Percentiles rank a stretch among this genome's conserved stretches.
phyloP scores from a whole-genome alignment of 2,329 filamentous ascomycete genomes.

The Penicillium verrucosum region DNA sequence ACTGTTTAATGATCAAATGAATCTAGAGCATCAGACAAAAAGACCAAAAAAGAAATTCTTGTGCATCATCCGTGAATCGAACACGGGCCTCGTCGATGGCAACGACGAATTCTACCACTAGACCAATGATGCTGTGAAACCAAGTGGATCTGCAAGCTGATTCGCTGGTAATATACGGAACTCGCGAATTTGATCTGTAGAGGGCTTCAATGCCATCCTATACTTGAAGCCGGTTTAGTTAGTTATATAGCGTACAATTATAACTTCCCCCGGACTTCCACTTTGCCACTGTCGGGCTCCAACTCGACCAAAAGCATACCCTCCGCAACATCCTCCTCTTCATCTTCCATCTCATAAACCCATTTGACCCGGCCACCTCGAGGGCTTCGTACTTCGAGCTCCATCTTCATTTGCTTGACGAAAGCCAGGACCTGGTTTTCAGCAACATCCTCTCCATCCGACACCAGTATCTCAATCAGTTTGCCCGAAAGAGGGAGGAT shows the following conservation, averaged over 20 bases:
- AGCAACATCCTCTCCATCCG: too few species aligned
- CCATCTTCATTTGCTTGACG: constrained; percentile 68
- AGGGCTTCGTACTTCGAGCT: constrained; percentile 58
- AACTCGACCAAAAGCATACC: constrained; percentile 54
- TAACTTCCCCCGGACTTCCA: constrained; percentile 31
- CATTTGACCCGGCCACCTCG: constrained; percentile 50
- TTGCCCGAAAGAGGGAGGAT: constrained; percentile 58
- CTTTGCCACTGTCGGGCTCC: constrained; percentile 28
- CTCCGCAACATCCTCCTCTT: constrained; percentile 52
- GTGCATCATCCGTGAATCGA: constrained; percentile 45
- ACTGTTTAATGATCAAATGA: too few species aligned
- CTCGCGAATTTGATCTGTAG: not conserved
- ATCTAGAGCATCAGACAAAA: too few species aligned
- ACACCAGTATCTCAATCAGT: constrained; percentile 51
- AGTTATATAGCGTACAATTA: constrained; percentile 3
- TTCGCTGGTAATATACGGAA: constrained; percentile 2
- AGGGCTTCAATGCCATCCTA: not conserved
- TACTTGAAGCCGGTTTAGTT: not conserved
- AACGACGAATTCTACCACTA: constrained; percentile 48
- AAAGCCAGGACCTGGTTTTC: constrained; percentile 51
- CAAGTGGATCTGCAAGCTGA: constrained; percentile 2
- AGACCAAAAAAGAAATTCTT: constrained; percentile 6
- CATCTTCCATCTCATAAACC: constrained; percentile 53
- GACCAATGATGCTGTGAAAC: constrained; percentile 40
- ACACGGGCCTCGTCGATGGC: constrained; percentile 48